Conservation (phyloP, 352 stramenopile species). For the Globisporangium solare region DNA sequence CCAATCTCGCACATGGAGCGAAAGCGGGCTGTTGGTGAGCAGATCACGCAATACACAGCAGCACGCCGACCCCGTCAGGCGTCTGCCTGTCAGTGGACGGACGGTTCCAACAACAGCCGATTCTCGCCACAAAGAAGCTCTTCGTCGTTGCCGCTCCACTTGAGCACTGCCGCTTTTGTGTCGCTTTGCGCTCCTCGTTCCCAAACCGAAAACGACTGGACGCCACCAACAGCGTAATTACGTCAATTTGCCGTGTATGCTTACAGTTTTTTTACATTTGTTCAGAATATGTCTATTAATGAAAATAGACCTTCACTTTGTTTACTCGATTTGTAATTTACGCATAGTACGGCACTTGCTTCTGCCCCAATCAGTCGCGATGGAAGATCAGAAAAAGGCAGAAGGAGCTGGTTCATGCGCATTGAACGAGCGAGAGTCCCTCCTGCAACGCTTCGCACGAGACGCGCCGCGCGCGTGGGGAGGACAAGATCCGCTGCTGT, state of each 20-base stretch:
- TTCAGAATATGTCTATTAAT: neutral
- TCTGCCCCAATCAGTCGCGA: neutral
- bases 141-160: slow-evolving; percentile 1
- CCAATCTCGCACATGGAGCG: slow-evolving; percentile 49
- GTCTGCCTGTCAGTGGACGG: too few relatives aligned
- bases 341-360: neutral
- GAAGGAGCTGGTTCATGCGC: slow-evolving; percentile 1
- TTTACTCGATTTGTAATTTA: neutral
- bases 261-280: slow-evolving; percentile 2
- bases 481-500: too few relatives aligned
- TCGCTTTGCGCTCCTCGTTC: too few relatives aligned
- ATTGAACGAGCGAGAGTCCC: neutral
- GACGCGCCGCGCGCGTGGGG: neutral
- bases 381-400: slow-evolving; percentile 1
- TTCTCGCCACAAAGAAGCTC: too few relatives aligned
- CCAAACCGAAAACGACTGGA: slow-evolving; percentile 26
- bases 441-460: neutral
- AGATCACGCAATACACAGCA: slow-evolving; percentile 5
- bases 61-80: too few relatives aligned
- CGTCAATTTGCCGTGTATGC: too few relatives aligned
- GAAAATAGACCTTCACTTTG: neutral
- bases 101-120: too few relatives aligned
- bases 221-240: slow-evolving; percentile 15
- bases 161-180: slow-evolving; percentile 7
- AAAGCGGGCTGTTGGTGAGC: slow-evolving; percentile 71